These are phyloP conservation scores for Biancaea sappan DNA, from an alignment of 306 rosid species.

Conservation along the genomic window DNA sequence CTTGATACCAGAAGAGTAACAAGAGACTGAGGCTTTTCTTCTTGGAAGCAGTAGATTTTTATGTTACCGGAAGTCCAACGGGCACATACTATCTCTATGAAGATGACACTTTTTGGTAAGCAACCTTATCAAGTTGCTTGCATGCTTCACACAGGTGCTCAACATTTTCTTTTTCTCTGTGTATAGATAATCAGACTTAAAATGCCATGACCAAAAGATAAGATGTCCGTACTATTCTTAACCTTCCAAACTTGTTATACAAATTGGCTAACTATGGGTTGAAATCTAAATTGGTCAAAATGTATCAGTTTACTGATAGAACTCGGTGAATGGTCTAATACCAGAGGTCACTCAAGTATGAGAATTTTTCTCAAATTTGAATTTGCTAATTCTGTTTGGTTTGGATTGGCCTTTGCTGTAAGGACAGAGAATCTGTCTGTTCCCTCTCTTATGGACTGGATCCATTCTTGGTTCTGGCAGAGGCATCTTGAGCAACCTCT, in stretches of 20 bases:
- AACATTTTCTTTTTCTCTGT: not conserved
- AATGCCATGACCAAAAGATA: not conserved
- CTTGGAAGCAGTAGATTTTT: constrained; percentile 59
- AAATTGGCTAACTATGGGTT: not conserved
- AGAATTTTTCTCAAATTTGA: too few relatives aligned
- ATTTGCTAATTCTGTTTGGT: too few relatives aligned
- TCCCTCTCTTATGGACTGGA: too few relatives aligned
- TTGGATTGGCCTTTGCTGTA: too few relatives aligned
- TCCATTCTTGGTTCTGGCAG: too few relatives aligned
- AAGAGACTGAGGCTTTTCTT: constrained; percentile 72
- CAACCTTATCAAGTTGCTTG: not conserved
- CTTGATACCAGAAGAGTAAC: constrained; percentile 67
- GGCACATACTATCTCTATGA: not conserved
- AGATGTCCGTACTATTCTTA: not conserved
- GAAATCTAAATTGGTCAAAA: not conserved
- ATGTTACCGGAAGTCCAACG: constrained; percentile 1
- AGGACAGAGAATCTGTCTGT: too few relatives aligned
- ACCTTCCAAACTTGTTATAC: not conserved
- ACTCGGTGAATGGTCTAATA: not conserved
- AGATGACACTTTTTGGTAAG: not conserved
- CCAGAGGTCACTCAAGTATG: not conserved
- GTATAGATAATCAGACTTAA: not conserved
- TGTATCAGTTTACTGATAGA: not conserved
- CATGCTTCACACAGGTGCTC: constrained; percentile 25
- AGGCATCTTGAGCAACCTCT: too few relatives aligned